Percentiles rank a stretch among this genome's conserved stretches.
phyloP scores from a whole-genome alignment of 1,284 basidiomycete species.

The Erythrobasidium hasegawianum region DNA sequence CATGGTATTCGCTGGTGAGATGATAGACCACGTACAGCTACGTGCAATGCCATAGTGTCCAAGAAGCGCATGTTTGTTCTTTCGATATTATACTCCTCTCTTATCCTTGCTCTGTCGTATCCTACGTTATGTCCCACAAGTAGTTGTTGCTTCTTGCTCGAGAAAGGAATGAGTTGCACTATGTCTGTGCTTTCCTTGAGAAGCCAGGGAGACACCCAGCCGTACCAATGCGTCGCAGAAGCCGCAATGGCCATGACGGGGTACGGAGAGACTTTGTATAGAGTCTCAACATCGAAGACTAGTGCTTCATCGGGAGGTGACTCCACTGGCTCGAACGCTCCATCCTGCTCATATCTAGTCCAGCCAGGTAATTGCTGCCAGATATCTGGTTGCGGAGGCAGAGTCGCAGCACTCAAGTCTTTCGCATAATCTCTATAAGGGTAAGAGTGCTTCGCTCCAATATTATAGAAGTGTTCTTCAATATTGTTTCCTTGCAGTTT shows the following conservation, averaged over 20 bases:
- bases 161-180: slow-evolving; percentile 73
- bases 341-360: slow-evolving; percentile 72
- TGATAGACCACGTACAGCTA: slow-evolving; percentile 90
- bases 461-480: slow-evolving; percentile 80
- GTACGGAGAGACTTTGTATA: slow-evolving; percentile 68
- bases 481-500: slow-evolving; percentile 75
- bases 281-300: slow-evolving; percentile 90
- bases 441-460: slow-evolving; percentile 68
- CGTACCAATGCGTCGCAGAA: slow-evolving; percentile 82
- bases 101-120: slow-evolving; percentile 80
- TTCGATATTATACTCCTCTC: slow-evolving; percentile 76
- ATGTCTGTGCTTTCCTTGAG: slow-evolving; percentile 63
- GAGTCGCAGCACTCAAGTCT: slow-evolving; percentile 60
- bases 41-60: slow-evolving; percentile 93
- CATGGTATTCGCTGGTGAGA: slow-evolving; percentile 91
- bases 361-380: slow-evolving; percentile 77
- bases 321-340: slow-evolving; percentile 46
- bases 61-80: slow-evolving; percentile 75
- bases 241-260: slow-evolving; percentile 88
- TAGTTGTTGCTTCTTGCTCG: slow-evolving; percentile 55
- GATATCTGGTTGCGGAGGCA: slow-evolving; percentile 62
- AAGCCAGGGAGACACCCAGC: slow-evolving; percentile 93
- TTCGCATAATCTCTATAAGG: slow-evolving; percentile 78
- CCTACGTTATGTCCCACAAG: slow-evolving; percentile 93
- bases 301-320: slow-evolving; percentile 61